Percentiles rank a stretch among this genome's conserved stretches.
These are phyloP conservation scores for Sanghuangporus weigelae DNA, from an alignment of 1,284 basidiomycete species.

Conservation along the genomic window DNA sequence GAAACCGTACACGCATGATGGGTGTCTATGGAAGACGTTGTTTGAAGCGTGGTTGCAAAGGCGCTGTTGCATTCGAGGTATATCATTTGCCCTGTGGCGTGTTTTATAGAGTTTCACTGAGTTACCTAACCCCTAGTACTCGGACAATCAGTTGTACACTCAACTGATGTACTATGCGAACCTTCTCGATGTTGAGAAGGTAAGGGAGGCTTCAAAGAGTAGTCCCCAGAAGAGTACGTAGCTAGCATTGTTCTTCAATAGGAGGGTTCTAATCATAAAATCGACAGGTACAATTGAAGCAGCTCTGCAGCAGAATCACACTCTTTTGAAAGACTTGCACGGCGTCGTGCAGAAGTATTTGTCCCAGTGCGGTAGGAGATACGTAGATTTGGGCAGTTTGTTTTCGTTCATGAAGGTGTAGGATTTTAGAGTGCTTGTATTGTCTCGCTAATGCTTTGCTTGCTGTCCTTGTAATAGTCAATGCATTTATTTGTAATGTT, in stretches of 20 bases:
- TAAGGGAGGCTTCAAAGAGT: slow-evolving; percentile 45
- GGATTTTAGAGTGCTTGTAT: not conserved
- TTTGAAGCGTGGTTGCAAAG: slow-evolving; percentile 62
- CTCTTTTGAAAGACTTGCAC: slow-evolving; percentile 48
- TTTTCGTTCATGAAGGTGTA: slow-evolving; percentile 75
- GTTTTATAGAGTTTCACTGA: not conserved
- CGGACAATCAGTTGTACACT: slow-evolving; percentile 79
- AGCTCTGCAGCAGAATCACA: slow-evolving; percentile 44
- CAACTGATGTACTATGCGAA: slow-evolving; percentile 80
- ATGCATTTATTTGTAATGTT: slow-evolving; percentile 9
- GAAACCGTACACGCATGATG: slow-evolving; percentile 83
- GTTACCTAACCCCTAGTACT: slow-evolving; percentile 53
- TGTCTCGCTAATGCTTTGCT: not conserved
- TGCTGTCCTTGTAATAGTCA: not conserved
- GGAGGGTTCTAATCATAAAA: not conserved
- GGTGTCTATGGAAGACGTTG: slow-evolving; percentile 86
- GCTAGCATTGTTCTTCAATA: slow-evolving; percentile 2
- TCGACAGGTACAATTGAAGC: slow-evolving; percentile 50
- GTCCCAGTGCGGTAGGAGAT: slow-evolving; percentile 78
- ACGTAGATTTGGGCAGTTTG: slow-evolving; percentile 73
- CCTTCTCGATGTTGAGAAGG: slow-evolving; percentile 74
- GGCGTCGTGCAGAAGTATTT: slow-evolving; percentile 72
- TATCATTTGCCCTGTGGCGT: slow-evolving; percentile 23
- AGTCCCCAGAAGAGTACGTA: slow-evolving; percentile 45
- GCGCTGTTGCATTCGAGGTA: slow-evolving; percentile 73